A percentile compares a stretch with the other conserved stretches of the same genome.
Conservation (phyloP, 202 grass and related monocot species). For the Zoysia matrella region DNA sequence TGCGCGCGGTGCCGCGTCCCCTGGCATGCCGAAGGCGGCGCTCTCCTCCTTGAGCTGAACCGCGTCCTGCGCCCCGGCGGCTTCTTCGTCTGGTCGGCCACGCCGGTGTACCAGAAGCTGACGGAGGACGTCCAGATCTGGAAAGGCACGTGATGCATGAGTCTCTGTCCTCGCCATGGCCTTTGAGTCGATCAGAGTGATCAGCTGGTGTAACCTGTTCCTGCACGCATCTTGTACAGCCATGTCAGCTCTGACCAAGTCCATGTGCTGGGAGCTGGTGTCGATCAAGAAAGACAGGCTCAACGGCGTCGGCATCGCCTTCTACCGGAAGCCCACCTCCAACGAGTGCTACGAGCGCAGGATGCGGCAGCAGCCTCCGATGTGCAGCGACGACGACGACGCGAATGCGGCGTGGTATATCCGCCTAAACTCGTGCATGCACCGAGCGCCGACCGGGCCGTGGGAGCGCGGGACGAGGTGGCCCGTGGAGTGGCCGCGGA, state of each 20-base stretch:
- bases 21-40: slow-evolving; percentile 75
- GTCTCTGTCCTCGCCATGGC: no score
- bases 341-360: slow-evolving; percentile 84
- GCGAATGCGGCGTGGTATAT: slow-evolving; percentile 90
- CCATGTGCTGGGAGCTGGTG: no score
- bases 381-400: slow-evolving; percentile 87
- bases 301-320: slow-evolving; percentile 80
- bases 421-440: slow-evolving; percentile 82
- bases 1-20: slow-evolving; percentile 48
- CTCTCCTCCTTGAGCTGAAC: slow-evolving; percentile 87
- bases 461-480: slow-evolving; percentile 66
- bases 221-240: no score
- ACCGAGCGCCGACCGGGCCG: slow-evolving; percentile 57
- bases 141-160: slow-evolving; percentile 50
- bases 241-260: no score
- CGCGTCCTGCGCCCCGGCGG: slow-evolving; percentile 88
- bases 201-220: no score
- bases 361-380: slow-evolving; percentile 66
- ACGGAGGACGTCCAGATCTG: slow-evolving; percentile 86
- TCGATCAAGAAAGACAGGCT: slow-evolving; percentile 13
- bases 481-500: slow-evolving; percentile 72
- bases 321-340: slow-evolving; percentile 79
- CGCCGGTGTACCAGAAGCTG: slow-evolving; percentile 15
- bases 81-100: slow-evolving; percentile 95
- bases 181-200: background rate